Evolutionary conservation across 2,329 filamentous ascomycete genomes (phyloP).

Genomic region (Clonostachys rhizophaga): DNA sequence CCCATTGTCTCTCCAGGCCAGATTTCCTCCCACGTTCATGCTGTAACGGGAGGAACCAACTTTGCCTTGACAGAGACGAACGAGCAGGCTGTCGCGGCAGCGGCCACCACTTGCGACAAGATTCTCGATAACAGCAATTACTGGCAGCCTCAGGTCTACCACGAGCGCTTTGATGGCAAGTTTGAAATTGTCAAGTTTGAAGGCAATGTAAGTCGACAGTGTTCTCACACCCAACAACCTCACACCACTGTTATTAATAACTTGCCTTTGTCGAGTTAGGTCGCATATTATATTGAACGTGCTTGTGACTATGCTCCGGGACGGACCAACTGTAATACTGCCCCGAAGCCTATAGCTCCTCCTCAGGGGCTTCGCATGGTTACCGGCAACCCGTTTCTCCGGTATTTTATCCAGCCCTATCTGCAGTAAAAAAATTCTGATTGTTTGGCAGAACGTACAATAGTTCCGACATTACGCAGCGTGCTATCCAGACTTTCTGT

Average conservation of each 20-base stretch:
- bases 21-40: slow-evolving; percentile 53
- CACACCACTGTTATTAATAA: background rate
- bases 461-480: slow-evolving; percentile 35
- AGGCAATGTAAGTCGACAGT: slow-evolving; percentile 11
- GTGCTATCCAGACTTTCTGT: slow-evolving; percentile 52
- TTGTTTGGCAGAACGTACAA: slow-evolving; percentile 11
- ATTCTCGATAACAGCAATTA: slow-evolving; percentile 52
- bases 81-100: slow-evolving; percentile 42
- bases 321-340: slow-evolving; percentile 11
- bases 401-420: background rate
- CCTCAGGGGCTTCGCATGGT: slow-evolving; percentile 62
- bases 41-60: slow-evolving; percentile 56
- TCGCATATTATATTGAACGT: slow-evolving; percentile 15
- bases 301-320: slow-evolving; percentile 17
- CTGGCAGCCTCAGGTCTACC: slow-evolving; percentile 58
- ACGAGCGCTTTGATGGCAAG: slow-evolving; percentile 47
- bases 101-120: slow-evolving; percentile 55
- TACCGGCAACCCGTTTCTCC: slow-evolving; percentile 51
- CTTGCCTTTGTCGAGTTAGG: background rate
- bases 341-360: slow-evolving; percentile 43
- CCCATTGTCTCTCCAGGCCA: slow-evolving; percentile 52
- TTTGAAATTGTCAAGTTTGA: slow-evolving; percentile 35
- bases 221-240: too few relatives aligned
- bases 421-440: background rate
- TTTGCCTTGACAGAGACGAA: slow-evolving; percentile 53